Evolutionary conservation across 345 rosid species (phyloP), one percentile per base, ranked within the genome.

Genomic region (Eucalyptus erythrocorys): DNA sequence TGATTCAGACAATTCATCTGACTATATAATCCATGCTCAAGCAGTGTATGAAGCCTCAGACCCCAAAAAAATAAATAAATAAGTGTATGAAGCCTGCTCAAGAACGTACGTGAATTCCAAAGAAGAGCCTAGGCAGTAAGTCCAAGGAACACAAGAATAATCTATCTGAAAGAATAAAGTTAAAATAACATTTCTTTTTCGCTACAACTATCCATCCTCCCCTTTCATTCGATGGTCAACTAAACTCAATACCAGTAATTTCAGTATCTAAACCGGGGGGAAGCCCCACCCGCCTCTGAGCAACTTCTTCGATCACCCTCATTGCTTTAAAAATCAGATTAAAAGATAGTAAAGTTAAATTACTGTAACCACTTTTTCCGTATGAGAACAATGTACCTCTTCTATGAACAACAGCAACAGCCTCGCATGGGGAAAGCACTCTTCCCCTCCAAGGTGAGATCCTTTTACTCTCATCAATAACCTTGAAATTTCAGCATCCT

Each of bases 401-500:
- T 40, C 84, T 76, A 37, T 76, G 84, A 76, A 76, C 47, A 40
- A 26, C 15, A 76, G 47, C 84, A 76, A 40, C 47, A 76, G 84
- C 84, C 30, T 24, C 47, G 9, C 79, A 26, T 8, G 76, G 79
- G 22, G n/a, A 71, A 87, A 22, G 37, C 14, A 68, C 40, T 49
- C 43, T 30, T 50, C 42, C 53, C 47, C 43, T 43, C 27, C 50
- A 76, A 32, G n/a, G 24, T 11, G 57, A 48, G 9, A 22, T 26
- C 26, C 53, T 59, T 17, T 48, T 43, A 8, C 42, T 48, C 19
- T 22, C 27, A 40, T 49, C 48, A 34, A 71, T 17, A 76, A 47
- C 82, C 37, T 30, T 30, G 13, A 59, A 59, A 86, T 47, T 50
- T 92, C 92, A 95, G 94, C 98, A 95, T 50, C 93, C 95, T 87